Percentiles rank a stretch among this genome's conserved stretches.
Conservation (phyloP, 345 rosid genomes). For the Schrenkiella parvula region DNA sequence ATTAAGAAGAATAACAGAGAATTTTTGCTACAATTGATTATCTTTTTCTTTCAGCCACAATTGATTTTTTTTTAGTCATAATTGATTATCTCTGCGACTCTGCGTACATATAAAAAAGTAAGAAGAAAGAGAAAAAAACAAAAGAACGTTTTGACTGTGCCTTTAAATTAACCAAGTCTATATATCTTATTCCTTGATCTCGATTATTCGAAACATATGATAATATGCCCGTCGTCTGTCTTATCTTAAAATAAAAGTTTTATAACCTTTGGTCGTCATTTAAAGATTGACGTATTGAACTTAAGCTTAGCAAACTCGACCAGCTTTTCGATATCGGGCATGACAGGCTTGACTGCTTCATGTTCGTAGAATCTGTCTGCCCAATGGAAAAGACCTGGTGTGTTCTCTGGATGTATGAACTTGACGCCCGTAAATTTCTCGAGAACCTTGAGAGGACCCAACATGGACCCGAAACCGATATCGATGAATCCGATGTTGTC, state of each 20-base stretch:
- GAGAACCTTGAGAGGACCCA: slow-evolving; percentile 59
- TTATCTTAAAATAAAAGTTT: not conserved
- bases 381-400: slow-evolving; percentile 60
- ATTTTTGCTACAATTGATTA: too few relatives aligned
- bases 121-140: not conserved
- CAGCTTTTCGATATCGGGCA: slow-evolving; percentile 72
- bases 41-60: too few relatives aligned
- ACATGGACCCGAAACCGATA: slow-evolving; percentile 57
- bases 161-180: not conserved
- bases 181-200: slow-evolving; percentile 3
- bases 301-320: slow-evolving; percentile 28
- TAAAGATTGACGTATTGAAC: slow-evolving; percentile 27
- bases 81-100: not conserved
- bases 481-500: slow-evolving; percentile 62
- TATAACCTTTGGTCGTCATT: not conserved
- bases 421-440: slow-evolving; percentile 36
- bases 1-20: not conserved
- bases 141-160: slow-evolving; percentile 4
- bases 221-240: not conserved
- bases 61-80: not conserved
- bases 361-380: slow-evolving; percentile 50
- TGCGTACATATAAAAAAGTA: not conserved
- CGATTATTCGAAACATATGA: not conserved
- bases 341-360: slow-evolving; percentile 60
- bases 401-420: slow-evolving; percentile 44